Base-by-base conservation (phyloP, 2,329 filamentous ascomycete genomes). In the Diaporthe amygdali region DNA sequence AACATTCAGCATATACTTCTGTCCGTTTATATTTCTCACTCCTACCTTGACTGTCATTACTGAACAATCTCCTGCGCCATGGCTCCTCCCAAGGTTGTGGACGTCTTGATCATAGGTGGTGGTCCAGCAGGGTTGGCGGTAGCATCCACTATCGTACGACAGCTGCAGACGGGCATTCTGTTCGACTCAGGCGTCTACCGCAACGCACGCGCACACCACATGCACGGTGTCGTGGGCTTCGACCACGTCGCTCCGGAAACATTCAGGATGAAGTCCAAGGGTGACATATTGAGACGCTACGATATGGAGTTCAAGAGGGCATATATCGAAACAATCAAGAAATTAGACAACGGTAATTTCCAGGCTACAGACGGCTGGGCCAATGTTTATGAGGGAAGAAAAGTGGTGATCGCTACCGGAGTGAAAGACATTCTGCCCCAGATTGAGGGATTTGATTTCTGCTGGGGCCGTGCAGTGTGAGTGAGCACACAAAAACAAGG, bases 371-470 rank as follows among this genome's bases (percentile, higher is more conserved):
- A 89, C 71, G 68, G 71, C 30, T 51, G 44, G 46, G 87, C 86
- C 0, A 75, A 77, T 2, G 76, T 74, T 0, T 91, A 85, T 74
- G 74, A 77, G 12, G 88, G 88, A 0, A 81, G 81, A 56, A 91
- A 88, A 71, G 67, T 92, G 1, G 84, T 89, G 0, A 78, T 92
- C 0, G 89, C 87, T 0, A 88, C 81, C 0, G 90, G 90, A 0
- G 81, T 87, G 0, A 78, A 76, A 30, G 90, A 92, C 73, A 74
- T 88, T 0, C 76, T 86, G 39, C 86, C 86, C 0, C 81, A 85
- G 17, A 85, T 90, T 2, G 76, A 82, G 2, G 89, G 90, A 0
- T 91, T 88, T 72, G 80, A 74, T 0, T 85, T 90, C 49, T 86
- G 86, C 68, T 92, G 88, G 88, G 86, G 81, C 10, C 80, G 77